phyloP scores from a whole-genome alignment of 371 early-diverging fungal species.

The Haplosporangium sp. region DNA sequence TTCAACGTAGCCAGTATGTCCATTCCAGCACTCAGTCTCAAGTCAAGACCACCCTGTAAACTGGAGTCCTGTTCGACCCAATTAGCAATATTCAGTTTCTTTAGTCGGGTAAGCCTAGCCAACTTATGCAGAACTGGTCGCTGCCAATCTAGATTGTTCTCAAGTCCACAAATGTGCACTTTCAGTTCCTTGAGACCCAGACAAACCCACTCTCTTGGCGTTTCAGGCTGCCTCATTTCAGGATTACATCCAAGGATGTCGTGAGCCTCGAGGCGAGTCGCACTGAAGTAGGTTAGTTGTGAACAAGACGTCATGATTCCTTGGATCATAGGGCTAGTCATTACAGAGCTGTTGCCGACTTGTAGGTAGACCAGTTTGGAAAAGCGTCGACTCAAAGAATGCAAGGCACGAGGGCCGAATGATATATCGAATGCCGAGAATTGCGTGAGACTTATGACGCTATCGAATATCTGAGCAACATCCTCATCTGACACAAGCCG shows the following conservation, averaged over 20 bases:
- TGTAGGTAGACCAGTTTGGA: neutral
- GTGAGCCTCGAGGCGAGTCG: neutral
- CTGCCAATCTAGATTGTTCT: neutral
- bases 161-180: neutral
- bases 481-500: no score
- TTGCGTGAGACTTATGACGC: neutral
- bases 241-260: neutral
- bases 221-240: neutral
- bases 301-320: neutral
- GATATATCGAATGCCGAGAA: neutral
- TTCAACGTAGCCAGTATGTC: neutral
- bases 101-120: neutral
- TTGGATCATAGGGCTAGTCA: neutral
- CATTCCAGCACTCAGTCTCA: neutral
- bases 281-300: neutral
- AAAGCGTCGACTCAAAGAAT: neutral
- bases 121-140: neutral
- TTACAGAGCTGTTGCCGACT: neutral
- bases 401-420: neutral
- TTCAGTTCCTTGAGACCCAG: neutral
- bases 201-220: neutral
- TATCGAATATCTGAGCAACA: neutral
- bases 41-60: neutral
- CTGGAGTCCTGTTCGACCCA: neutral
- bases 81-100: neutral